Percentiles rank a stretch among this genome's conserved stretches.
phyloP scores from a whole-genome alignment of 148 eudicot species.

The Diospyros lotus region DNA sequence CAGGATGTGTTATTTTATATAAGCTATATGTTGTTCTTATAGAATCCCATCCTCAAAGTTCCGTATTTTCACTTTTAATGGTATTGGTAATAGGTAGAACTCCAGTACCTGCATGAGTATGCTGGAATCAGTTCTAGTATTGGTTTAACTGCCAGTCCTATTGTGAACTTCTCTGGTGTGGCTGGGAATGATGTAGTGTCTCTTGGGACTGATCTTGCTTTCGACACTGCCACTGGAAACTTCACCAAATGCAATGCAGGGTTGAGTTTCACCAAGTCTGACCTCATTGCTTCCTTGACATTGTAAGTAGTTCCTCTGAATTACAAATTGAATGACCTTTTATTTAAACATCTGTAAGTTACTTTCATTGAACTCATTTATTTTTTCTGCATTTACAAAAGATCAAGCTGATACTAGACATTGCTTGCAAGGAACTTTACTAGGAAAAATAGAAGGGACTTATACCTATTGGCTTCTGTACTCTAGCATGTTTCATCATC shows the following conservation, averaged over 20 bases:
- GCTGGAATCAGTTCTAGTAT: slow-evolving; percentile 90
- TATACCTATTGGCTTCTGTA: too few species aligned
- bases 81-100: slow-evolving; percentile 58
- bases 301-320: slow-evolving; percentile 50
- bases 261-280: slow-evolving; percentile 54
- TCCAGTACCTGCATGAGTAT: slow-evolving; percentile 88
- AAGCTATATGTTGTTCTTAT: not conserved
- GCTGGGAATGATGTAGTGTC: slow-evolving; percentile 54
- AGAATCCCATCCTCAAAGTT: not conserved
- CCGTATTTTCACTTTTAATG: not conserved
- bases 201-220: slow-evolving; percentile 83
- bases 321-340: too few species aligned
- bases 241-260: slow-evolving; percentile 86
- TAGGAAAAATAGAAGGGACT: too few species aligned
- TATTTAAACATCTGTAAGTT: too few species aligned
- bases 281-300: slow-evolving; percentile 74
- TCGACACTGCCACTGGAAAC: slow-evolving; percentile 75
- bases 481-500: too few species aligned
- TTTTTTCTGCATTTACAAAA: too few species aligned
- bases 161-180: slow-evolving; percentile 89
- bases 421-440: too few species aligned
- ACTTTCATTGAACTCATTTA: too few species aligned
- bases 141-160: slow-evolving; percentile 82
- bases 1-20: not conserved
- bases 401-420: too few species aligned